Conservation (phyloP, 164 flowering plant species). For the Magnolia sinica region DNA sequence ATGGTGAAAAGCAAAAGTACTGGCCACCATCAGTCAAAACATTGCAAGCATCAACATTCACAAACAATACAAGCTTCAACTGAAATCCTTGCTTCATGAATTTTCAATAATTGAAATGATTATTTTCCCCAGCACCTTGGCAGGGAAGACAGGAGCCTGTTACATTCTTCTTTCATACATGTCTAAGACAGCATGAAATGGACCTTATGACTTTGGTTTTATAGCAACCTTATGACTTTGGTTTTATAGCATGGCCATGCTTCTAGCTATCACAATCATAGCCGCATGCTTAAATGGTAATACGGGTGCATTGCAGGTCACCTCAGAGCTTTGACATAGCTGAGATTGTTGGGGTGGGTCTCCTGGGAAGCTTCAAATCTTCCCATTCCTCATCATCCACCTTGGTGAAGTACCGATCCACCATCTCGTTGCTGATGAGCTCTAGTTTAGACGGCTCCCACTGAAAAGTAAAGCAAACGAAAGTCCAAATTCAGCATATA, state of each 20-base stretch:
- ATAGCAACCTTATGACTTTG: background rate
- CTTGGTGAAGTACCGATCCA: slow-evolving; percentile 60
- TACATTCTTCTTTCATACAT: background rate
- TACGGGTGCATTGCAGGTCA: background rate
- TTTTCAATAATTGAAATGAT: background rate
- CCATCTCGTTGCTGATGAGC: slow-evolving; percentile 53
- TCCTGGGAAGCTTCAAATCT: slow-evolving; percentile 63
- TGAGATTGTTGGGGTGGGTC: slow-evolving; percentile 43
- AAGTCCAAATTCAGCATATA: background rate
- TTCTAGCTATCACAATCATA: background rate
- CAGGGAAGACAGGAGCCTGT: background rate
- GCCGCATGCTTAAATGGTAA: background rate
- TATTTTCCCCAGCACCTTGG: background rate
- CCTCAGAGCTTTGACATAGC: slow-evolving; percentile 59
- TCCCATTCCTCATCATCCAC: slow-evolving; percentile 62
- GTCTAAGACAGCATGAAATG: background rate
- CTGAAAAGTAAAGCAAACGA: slow-evolving; percentile 27
- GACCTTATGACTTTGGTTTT: background rate
- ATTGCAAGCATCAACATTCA: too few relatives aligned
- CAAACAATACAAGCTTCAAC: background rate
- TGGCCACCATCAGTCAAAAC: too few relatives aligned
- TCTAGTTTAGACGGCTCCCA: slow-evolving; percentile 82
- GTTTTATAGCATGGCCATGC: background rate
- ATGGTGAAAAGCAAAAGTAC: too few relatives aligned
- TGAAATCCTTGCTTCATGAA: background rate